Evolutionary conservation across 495 filamentous ascomycete species (phyloP).

Genomic region (Paragyromitra xinjiangensis): DNA sequence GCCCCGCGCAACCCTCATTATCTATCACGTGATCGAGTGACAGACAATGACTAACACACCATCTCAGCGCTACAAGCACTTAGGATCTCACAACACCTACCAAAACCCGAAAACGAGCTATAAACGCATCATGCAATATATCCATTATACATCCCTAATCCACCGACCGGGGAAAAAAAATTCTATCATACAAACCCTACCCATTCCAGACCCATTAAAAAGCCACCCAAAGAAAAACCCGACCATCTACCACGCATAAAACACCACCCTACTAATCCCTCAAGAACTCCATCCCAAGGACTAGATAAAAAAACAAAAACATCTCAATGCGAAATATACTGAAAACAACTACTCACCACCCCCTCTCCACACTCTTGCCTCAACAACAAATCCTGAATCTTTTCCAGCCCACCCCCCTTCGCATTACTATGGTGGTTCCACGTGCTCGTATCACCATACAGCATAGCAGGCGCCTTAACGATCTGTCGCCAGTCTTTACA

Average conservation of each 20-base stretch:
- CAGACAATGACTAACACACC: neutral
- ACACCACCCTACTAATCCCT: neutral
- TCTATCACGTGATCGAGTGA: slow-evolving; percentile 4
- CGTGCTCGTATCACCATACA: slow-evolving; percentile 97
- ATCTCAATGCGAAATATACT: slow-evolving; percentile 88
- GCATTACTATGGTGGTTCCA: slow-evolving; percentile 97
- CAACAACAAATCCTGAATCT: slow-evolving; percentile 90
- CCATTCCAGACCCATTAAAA: neutral
- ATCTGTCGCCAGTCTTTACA: slow-evolving; percentile 87
- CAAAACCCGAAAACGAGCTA: too few relatives aligned
- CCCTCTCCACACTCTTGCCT: slow-evolving; percentile 82
- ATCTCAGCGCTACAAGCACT: neutral
- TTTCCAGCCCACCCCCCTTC: slow-evolving; percentile 70
- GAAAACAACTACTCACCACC: slow-evolving; percentile 92
- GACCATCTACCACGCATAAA: neutral
- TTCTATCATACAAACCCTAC: neutral
- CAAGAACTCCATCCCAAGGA: neutral
- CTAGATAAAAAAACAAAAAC: neutral
- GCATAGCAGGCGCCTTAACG: slow-evolving; percentile 88
- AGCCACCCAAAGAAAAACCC: neutral
- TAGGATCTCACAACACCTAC: too few relatives aligned
- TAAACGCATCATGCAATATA: too few relatives aligned
- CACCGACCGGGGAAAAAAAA: too few relatives aligned
- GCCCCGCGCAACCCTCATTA: too few relatives aligned
- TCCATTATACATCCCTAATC: too few relatives aligned